Base-by-base conservation (phyloP, 2,329 filamentous ascomycete species). In the Fonsecaea multimorphosa region DNA sequence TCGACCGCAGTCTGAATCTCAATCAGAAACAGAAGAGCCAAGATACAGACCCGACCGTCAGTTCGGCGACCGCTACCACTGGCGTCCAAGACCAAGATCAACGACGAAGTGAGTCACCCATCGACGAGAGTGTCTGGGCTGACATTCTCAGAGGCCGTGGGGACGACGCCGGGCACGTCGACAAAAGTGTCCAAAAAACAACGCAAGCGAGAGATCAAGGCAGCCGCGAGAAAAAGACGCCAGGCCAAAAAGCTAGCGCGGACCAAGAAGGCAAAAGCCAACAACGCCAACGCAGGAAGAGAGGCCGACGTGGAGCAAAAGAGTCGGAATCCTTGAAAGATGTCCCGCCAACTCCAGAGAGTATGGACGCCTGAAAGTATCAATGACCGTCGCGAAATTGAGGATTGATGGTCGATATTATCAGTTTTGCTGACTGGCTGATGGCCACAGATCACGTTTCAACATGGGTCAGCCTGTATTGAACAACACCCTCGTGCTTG, bases 101-200 rank as follows among this genome's bases (percentile, higher is more conserved):
- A n/a, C 56, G 38, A 22, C 44, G 57, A 29, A 63, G 67, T 52
- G 67, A 63, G 22, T 67, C 62, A 16, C 53, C 65, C 19, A 63
- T 63, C 29, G 29, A 36, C 44, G 61, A 65, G 31, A 54, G 38
- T 52, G 64, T 66, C 9, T 58, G 55, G 54, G 56, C 49, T 29
- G 62, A 68, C 11, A 34, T 64, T 32, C 54, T 63, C 8, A 49
- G 46, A 40, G 59, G 59, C 19, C 44, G 12, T 2, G 44, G 19
- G 24, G 44, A 22, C 3, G 29, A 31, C 7, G 44, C 19, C 19
- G 22, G 44, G 8, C 19, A 24, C 12, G 44, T 49, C 44, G 19
- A 6, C 7, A 2, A 49, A 49, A 49, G 44, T 5, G 11, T 3
- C 6, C 44, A 49, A 27, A 11, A n/a, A 6, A n/a, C 38, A 5